Conservation (phyloP, 2,329 filamentous ascomycete species). For the Xylaria sp. region DNA sequence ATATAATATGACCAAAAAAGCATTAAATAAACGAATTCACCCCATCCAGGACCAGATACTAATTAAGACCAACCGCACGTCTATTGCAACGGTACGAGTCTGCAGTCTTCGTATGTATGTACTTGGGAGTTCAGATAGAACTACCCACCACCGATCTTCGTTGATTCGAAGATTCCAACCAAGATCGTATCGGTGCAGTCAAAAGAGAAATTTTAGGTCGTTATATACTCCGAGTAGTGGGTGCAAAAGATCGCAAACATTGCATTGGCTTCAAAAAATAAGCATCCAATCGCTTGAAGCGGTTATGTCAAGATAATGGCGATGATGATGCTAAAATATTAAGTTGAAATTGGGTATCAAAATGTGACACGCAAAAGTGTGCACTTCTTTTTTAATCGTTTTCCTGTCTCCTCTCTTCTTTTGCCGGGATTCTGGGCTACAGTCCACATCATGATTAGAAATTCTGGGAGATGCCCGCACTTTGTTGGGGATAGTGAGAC, state of each 20-base stretch:
- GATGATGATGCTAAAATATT: constrained; percentile 9
- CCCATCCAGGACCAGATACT: not conserved
- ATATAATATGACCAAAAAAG: constrained; percentile 4
- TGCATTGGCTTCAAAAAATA: constrained; percentile 1
- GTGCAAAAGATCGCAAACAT: constrained; percentile 3
- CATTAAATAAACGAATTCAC: not conserved
- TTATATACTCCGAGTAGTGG: constrained; percentile 14
- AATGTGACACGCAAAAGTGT: constrained; percentile 13
- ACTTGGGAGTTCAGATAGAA: constrained; percentile 1
- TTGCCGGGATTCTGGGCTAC: not conserved
- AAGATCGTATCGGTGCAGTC: not conserved
- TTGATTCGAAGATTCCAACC: constrained; percentile 1
- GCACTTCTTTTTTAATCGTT: constrained; percentile 15
- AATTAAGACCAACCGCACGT: not conserved
- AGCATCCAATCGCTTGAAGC: not conserved
- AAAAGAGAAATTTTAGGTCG: constrained; percentile 2
- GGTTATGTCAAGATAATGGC: constrained; percentile 7
- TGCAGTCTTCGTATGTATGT: constrained; percentile 22
- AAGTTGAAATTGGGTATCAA: constrained; percentile 33
- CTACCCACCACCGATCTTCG: not conserved
- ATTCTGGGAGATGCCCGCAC: constrained; percentile 95
- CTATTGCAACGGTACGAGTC: constrained; percentile 6
- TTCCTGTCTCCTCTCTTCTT: not conserved
- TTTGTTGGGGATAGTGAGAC: constrained; percentile 89
- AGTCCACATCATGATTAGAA: constrained; percentile 67